Evolutionary conservation across 2,329 filamentous ascomycete species (phyloP), one percentile per base, ranked within the genome.

Genomic region (Pleomassaria siparia): DNA sequence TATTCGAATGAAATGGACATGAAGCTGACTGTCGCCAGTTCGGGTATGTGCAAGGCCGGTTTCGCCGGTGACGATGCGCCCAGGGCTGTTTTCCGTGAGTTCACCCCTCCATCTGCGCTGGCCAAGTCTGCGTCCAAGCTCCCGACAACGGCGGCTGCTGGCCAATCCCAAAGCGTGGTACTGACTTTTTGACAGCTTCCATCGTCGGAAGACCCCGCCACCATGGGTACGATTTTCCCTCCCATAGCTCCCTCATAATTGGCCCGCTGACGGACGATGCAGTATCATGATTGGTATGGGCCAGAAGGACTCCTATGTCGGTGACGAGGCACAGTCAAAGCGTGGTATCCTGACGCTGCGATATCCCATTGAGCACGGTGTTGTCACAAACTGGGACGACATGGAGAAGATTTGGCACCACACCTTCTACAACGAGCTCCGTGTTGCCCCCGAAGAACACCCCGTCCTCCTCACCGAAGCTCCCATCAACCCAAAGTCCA

Each of bases 321-420:
- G 94, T 85, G 94, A 99, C 81, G 94, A 99, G 85, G 94, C 94
- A 81, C 94, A 99, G 84, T 99, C 94, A 76, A 99, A 99, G 91
- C 92, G 94, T 94, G 94, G 94, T 96, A 97, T 99, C 81, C 86
- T 99, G 70, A 97, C 92, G 60, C 86, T 99, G 76, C 88, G 94
- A 83, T 99, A 99, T 82, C 94, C 94, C 75, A 99, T 99, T 76
- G 94, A 99, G 86, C 94, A 99, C 87, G 94, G 94, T 94, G 94
- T 99, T 72, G 94, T 99, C 75, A 99, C 94, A 82, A 97, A 97
- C 89, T 99, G 94, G 94, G 94, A 99, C 78, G 94, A 97, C 79
- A 97, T 97, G 94, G 94, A 97, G 85, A 97, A 97, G 88, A 97
- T 99, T 71, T 99, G 94, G 94, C 94, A 99, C 80, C 94, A 99